Evolutionary conservation across 768 basidiomycete species (phyloP), one percentile per base, ranked within the genome.

Genomic region (Cystobasidium ongulense): DNA sequence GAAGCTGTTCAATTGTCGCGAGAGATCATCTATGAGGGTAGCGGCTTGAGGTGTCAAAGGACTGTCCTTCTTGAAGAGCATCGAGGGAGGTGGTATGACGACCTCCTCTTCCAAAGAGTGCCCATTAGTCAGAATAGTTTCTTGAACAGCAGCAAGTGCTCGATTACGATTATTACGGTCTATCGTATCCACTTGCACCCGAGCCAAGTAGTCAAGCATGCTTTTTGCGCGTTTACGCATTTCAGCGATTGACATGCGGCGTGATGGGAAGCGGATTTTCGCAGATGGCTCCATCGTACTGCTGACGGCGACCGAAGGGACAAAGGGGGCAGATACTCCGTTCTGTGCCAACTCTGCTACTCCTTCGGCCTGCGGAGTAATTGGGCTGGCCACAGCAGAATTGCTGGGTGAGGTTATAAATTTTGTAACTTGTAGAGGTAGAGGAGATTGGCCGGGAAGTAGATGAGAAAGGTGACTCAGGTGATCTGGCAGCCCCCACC

Each of bases 151-250:
- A 15, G 41, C 43, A 29, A 64, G 50, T 27, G 68, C 67, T 33
- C 35, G 23, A 36, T 62, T 54, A 1, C 63, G 27, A 15, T 64
- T 61, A 38, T 52, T 52, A n/a, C 77, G 21, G 8, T 75, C 72
- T 1, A 50, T 54, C 36, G 63, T 59, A 50, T 79, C 79, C 17
- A 74, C 35, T 62, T 75, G 80, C n/a, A 82, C 90, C 72, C 91
- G 84, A 33, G 89, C 90, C n/a, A 96, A 91, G 88, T 90, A 97
- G 78, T 96, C 94, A 23, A 95, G 87, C 61, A 98, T 84, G 52
- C 89, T 87, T 39, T 91, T 85, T 27, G 95, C 91, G 29, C 95
- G 88, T 82, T 96, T 96, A 81, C 92, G 90, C 92, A 98, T 95
- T 80, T 97, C 95, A 23, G 88, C 89, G n/a, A 95, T 89, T 77